Base-by-base conservation (phyloP, 2,329 filamentous ascomycete species). In the Cylindrodendrum hubeiense region DNA sequence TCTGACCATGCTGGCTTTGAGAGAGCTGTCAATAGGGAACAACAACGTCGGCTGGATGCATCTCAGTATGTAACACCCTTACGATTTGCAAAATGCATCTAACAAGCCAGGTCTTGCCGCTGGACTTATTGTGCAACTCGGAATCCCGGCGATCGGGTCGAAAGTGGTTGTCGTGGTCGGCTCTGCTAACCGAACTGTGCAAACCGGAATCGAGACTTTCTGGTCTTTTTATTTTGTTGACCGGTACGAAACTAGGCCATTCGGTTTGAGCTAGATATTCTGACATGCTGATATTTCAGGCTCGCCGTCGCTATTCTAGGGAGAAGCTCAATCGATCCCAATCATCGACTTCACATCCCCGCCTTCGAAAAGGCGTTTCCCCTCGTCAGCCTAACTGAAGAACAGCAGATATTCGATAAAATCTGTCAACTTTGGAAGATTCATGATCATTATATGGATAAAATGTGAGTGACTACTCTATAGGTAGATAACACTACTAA, bases 161-260 rank as follows among this genome's bases (percentile, higher is more conserved):
- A 39, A n/a, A n/a, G 37, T 17, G 15, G n/a, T 39, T 39, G 15
- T 39, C 3, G 37, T 39, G 37, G 37, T n/a, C 5, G 37, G 37
- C 15, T n/a, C 37, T 4, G 37, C 15, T 39, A 17, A n/a, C n/a
- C 37, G n/a, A 39, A n/a, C 37, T n/a, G 17, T 39, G 37, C 15
- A 39, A 39, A 17, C 37, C 8, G 37, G 37, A 8, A 39, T 39
- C 8, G 37, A 39, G 37, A n/a, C 37, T 17, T 39, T 39, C n/a
- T 39, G 37, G 37, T n/a, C 37, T n/a, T 39, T 39, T 17, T 39
- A 39, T n/a, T 39, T 39, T n/a, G 37, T 39, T 39, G 37, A 39
- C 17, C 37, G 37, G 37, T 39, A 8, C 15, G 37, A 8, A n/a
- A n/a, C n/a, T n/a, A n/a, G n/a, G n/a, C n/a, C n/a, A n/a, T n/a